Base-by-base conservation (phyloP, 2,329 filamentous ascomycete species). In the Verticillium klebahnii region DNA sequence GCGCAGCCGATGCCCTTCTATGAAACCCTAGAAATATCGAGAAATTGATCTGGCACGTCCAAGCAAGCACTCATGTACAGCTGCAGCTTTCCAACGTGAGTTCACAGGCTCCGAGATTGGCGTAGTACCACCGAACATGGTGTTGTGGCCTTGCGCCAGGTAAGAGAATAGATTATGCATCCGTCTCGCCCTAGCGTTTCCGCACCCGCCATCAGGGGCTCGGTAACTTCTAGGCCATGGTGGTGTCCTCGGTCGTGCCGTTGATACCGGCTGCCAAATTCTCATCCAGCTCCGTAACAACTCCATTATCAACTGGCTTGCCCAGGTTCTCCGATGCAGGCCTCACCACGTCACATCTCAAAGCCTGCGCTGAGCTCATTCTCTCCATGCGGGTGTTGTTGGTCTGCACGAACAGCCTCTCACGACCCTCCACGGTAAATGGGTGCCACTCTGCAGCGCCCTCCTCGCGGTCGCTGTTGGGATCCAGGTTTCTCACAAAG, bases 401-500 rank as follows among this genome's bases (percentile, higher is more conserved):
- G 12, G 77, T 82, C 25, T 75, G 70, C 52, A 83, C 74, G 40
- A 76, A 74, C 37, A 84, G 68, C 25, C 80, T 71, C 39, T 74
- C 67, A 39, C 69, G 67, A 15, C 63, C 64, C 25, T 66, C 65
- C 1, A 63, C 71, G 57, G 66, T 69, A 70, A 79, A 86, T 5
- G 72, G 70, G 64, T 76, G 72, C 87, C 86, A 89, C 60, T 73
- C 72, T 3, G 84, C 83, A 54, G 77, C 77, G 0, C 78, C 80
- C 0, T 64, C 40, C 54, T 73, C 65, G 9, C 84, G 78, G 60
- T 80, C 73, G 36, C 58, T 62, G 17, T 93, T 93, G 0, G 90
- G 90, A 71, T 93, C 79, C 40, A 86, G 80, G 0, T 78, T 79
- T 31, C 83, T 76, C 63, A 93, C 86, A 70, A 93, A 93, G 65